Evolutionary conservation across 805 yeast species (phyloP).

Genomic region (Kodamaea jinghongensis): DNA sequence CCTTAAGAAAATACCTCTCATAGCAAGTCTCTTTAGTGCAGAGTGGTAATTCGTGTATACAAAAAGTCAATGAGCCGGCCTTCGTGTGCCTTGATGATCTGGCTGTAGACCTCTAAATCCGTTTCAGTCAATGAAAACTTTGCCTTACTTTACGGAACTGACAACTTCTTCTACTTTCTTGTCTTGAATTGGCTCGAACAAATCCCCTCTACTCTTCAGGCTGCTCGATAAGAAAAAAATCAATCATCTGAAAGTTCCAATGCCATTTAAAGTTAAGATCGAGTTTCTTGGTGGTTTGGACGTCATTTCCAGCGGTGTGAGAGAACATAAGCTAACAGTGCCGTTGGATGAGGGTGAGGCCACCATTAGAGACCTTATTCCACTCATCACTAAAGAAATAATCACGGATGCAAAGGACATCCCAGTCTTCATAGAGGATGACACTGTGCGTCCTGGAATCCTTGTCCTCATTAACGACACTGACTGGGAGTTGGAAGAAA

Average conservation of each 20-base stretch:
- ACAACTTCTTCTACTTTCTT: too few species aligned
- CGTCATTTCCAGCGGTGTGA: slow-evolving; percentile 61
- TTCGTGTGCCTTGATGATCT: too few species aligned
- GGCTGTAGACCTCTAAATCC: too few species aligned
- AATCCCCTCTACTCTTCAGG: too few species aligned
- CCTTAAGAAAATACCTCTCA: too few species aligned
- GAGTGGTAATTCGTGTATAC: too few species aligned
- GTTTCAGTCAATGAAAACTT: too few species aligned
- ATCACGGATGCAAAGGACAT: slow-evolving; percentile 60
- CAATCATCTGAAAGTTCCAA: too few species aligned
- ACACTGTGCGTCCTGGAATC: slow-evolving; percentile 84
- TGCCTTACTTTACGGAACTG: too few species aligned
- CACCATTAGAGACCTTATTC: slow-evolving; percentile 52
- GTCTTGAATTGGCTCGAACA: too few species aligned
- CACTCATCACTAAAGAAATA: slow-evolving; percentile 51
- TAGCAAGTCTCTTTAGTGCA: too few species aligned
- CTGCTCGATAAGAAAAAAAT: background rate
- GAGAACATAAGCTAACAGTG: slow-evolving; percentile 48
- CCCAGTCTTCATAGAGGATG: slow-evolving; percentile 79
- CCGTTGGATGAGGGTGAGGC: slow-evolving; percentile 44
- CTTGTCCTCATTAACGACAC: slow-evolving; percentile 88
- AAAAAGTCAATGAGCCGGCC: too few species aligned
- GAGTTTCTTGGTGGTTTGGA: slow-evolving; percentile 78
- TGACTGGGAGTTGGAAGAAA: slow-evolving; percentile 96
- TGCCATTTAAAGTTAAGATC: slow-evolving; percentile 36